Base-by-base conservation (phyloP, 1,284 basidiomycete genomes). In the Ustilago tritici region DNA sequence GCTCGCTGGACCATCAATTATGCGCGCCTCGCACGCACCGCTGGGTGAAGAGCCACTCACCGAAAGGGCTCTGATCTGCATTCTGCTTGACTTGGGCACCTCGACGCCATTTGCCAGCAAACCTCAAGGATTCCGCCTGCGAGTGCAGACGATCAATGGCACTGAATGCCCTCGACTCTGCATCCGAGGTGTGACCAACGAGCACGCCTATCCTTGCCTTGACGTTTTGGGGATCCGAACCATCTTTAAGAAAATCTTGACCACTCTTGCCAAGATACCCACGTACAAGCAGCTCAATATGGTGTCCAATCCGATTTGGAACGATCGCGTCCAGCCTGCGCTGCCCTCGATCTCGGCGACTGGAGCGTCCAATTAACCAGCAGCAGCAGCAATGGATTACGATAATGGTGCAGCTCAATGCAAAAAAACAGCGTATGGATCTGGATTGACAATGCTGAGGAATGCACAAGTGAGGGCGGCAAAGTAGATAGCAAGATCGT, bases 1-100 rank as follows among this genome's bases (percentile, higher is more conserved):
- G 62, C 31, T 53, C 1, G 38, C 62, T 19, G 56, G 62, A 3
- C 56, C 62, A 23, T 6, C 14, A 3, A n/a, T 58, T 28, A 35
- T 11, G 15, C 41, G 23, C 14, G 23, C 23, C 23, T 28, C 2
- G 3, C 23, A 28, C 3, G 23, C 23, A 28, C 8, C 54, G 3
- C 9, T 17, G 34, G 19, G 19, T 32, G 50, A 49, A 23, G 14
- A 32, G 56, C 57, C 56, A 47, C 41, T 61, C 3, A 66, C 57
- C 2, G 31, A 50, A n/a, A n/a, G 41, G 4, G 64, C 41, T 28
- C 43, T 66, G 41, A 7, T 66, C 19, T 49, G 34, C 52, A 43
- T 66, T 31, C 57, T 60, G 6, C 35, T 60, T 14, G 57, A 66
- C 43, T 35, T 66, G 11, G 64, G 52, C 49, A 54, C 62, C 12